Percentiles rank a stretch among this genome's conserved stretches.
These are phyloP conservation scores for Boletus reticuloceps DNA, from an alignment of 768 basidiomycete species.

Conservation along the genomic window DNA sequence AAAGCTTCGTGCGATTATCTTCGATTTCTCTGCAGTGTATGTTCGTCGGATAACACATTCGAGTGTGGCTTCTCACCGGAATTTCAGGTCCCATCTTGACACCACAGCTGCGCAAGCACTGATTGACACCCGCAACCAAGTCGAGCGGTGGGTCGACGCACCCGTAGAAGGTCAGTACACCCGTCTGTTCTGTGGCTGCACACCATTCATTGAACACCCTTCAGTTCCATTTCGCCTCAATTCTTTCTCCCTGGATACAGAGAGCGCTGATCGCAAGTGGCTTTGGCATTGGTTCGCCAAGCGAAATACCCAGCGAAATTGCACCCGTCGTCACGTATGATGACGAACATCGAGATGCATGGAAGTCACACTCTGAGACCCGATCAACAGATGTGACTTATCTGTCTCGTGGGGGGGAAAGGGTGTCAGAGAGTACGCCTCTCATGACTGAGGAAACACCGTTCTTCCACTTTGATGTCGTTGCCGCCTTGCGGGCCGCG, in stretches of 20 bases:
- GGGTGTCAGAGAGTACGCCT: slow-evolving; percentile 18
- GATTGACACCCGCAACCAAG: slow-evolving; percentile 80
- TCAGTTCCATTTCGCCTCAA: slow-evolving; percentile 91
- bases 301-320: slow-evolving; percentile 54
- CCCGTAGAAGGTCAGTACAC: slow-evolving; percentile 59
- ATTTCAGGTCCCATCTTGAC: slow-evolving; percentile 75
- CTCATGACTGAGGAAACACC: slow-evolving; percentile 60
- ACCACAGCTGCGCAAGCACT: slow-evolving; percentile 90
- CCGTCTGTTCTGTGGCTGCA: not conserved
- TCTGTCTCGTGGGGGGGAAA: not conserved
- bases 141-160: slow-evolving; percentile 85
- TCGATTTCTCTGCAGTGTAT: slow-evolving; percentile 89
- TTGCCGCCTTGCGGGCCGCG: slow-evolving; percentile 66
- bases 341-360: slow-evolving; percentile 37
- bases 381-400: slow-evolving; percentile 24
- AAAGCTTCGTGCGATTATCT: slow-evolving; percentile 76
- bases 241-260: slow-evolving; percentile 92
- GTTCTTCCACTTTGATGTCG: slow-evolving; percentile 90
- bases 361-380: slow-evolving; percentile 2
- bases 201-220: slow-evolving; percentile 14
- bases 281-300: slow-evolving; percentile 68
- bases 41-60: not conserved
- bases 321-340: slow-evolving; percentile 73
- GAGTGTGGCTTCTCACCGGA: not conserved
- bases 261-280: slow-evolving; percentile 87